These are phyloP conservation scores for Pterocarpus macrocarpus DNA, from an alignment of 306 rosid genomes.

Conservation along the genomic window DNA sequence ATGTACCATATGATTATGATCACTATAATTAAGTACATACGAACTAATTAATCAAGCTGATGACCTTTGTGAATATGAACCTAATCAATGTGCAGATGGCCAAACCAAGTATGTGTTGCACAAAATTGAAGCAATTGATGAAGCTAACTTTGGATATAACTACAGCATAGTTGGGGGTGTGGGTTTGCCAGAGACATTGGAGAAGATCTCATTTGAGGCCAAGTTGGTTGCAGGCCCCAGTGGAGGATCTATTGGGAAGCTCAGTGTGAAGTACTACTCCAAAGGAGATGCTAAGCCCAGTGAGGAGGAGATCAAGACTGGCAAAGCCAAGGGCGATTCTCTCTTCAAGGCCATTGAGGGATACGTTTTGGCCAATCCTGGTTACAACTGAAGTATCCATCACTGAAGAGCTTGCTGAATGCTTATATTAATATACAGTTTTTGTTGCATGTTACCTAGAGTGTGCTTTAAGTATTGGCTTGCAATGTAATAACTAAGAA, in stretches of 20 bases:
- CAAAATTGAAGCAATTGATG: slow-evolving; percentile 49
- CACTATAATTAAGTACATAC: no score
- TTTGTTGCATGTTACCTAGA: background rate
- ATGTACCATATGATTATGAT: no score
- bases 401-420: no score
- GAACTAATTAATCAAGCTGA: no score
- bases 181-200: slow-evolving; percentile 33
- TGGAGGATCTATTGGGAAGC: slow-evolving; percentile 51
- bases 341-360: slow-evolving; percentile 59
- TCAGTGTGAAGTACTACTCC: background rate
- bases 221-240: slow-evolving; percentile 44
- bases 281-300: slow-evolving; percentile 44
- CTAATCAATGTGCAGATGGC: slow-evolving; percentile 26
- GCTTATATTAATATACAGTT: no score
- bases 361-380: slow-evolving; percentile 53
- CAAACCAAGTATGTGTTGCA: slow-evolving; percentile 46
- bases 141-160: slow-evolving; percentile 37
- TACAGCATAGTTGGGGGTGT: slow-evolving; percentile 56
- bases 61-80: no score
- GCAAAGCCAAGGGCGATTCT: slow-evolving; percentile 50
- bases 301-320: slow-evolving; percentile 45
- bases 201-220: slow-evolving; percentile 46
- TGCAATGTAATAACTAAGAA: background rate
- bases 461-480: background rate
- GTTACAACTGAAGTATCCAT: slow-evolving; percentile 11